Base-by-base conservation (phyloP, 768 basidiomycete species). In the Phylloporus scabripes region DNA sequence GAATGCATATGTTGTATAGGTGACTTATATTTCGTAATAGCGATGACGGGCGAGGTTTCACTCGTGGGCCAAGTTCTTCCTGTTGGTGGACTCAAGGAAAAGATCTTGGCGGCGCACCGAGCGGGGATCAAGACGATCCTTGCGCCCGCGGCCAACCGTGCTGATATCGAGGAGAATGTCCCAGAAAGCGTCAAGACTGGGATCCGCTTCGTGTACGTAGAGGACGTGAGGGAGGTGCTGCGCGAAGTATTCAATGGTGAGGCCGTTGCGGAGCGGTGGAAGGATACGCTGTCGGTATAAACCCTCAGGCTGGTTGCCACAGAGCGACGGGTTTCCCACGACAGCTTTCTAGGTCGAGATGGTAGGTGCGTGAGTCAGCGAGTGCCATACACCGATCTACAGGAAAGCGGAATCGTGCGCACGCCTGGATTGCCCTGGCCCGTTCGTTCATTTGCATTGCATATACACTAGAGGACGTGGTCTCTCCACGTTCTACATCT, bases 21-120 rank as follows among this genome's bases (percentile, higher is more conserved):
- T 51, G 26, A 53, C 34, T 12, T 32, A n/a, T 26, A 38, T 28
- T 31, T 42, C 48, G 11, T 41, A 24, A 45, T 18, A 92, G 93
- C 96, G 6, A 94, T 98, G 92, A 98, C 96, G 0, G 96, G 96
- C 14, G 96, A 99, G 68, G 92, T 99, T 49, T 92, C 94, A 2
- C 82, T 99, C 14, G 86, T 93, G 0, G 96, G 96, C 0, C 92
- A 96, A 68, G 95, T 99, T 8, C 77, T 96, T 1, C 92, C 95
- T 2, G 95, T 99, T 9, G 95, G 95, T 7, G 95, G 95, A 0
- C 70, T 98, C 54, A 97, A 96, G 72, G 90, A 92, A 72, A 94
- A 96, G 75, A 92, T 95, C 53, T 79, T 97, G 2, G 95, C 95
- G 1, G 95, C 96, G 0, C 96, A 99, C 63, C 83, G 96, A 15